These are phyloP conservation scores for Penicillium brasilianum DNA, from an alignment of 2,329 filamentous ascomycete species.

Conservation along the genomic window DNA sequence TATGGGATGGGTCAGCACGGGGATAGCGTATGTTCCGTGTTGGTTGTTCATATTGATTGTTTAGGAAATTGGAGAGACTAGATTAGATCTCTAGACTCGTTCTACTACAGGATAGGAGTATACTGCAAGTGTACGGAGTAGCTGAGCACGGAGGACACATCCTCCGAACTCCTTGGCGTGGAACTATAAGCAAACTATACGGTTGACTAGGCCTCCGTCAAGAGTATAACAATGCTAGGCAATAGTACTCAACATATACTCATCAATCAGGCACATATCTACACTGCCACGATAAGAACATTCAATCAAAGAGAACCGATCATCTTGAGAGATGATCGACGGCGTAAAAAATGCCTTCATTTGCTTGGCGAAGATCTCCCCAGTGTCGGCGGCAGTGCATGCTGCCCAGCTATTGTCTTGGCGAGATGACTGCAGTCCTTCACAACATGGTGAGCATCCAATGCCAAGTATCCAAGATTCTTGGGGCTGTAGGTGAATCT, in stretches of 20 bases:
- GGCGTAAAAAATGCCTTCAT: slow-evolving; percentile 1
- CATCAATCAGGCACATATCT: neutral
- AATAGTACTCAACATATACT: neutral
- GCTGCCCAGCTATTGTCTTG: slow-evolving; percentile 7
- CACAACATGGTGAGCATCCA: neutral
- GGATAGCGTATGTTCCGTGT: neutral
- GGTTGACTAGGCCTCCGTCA: neutral
- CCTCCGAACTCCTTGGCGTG: neutral
- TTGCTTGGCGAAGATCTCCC: slow-evolving; percentile 11
- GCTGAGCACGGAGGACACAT: neutral
- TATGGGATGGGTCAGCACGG: neutral
- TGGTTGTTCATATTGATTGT: neutral
- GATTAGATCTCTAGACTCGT: neutral
- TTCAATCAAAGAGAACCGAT: neutral
- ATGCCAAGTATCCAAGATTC: neutral
- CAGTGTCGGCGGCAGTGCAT: neutral
- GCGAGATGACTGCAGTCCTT: slow-evolving; percentile 2
- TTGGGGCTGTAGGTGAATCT: neutral
- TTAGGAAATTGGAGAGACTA: too few relatives aligned
- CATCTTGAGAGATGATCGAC: slow-evolving; percentile 3
- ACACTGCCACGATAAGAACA: neutral
- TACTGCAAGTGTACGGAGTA: neutral
- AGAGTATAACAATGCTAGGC: neutral
- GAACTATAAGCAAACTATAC: slow-evolving; percentile 1
- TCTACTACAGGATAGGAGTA: neutral